Evolutionary conservation across 805 yeast species (phyloP).

Genomic region (Kurtzmaniella fragi): DNA sequence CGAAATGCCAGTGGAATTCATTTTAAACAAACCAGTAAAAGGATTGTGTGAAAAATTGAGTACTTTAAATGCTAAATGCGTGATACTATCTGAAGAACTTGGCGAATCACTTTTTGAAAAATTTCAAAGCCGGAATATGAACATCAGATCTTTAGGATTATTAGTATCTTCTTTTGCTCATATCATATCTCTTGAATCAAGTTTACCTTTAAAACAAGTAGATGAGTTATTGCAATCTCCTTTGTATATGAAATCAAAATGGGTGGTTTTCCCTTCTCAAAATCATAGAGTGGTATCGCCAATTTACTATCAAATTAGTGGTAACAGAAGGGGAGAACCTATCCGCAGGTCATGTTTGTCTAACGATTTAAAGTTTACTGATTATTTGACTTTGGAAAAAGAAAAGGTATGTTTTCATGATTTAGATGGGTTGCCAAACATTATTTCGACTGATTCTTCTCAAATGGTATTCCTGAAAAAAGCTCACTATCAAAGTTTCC

Average conservation of each 20-base stretch:
- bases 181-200: slow-evolving; percentile 28
- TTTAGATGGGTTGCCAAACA: slow-evolving; percentile 24
- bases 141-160: slow-evolving; percentile 26
- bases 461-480: slow-evolving; percentile 32
- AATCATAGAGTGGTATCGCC: slow-evolving; percentile 32
- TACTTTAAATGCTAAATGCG: slow-evolving; percentile 22
- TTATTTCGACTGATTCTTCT: slow-evolving; percentile 28
- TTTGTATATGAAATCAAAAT: slow-evolving; percentile 20
- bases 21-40: slow-evolving; percentile 16
- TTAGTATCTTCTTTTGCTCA: slow-evolving; percentile 29
- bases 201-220: slow-evolving; percentile 26
- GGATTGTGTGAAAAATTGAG: slow-evolving; percentile 23
- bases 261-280: slow-evolving; percentile 32
- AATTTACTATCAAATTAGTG: slow-evolving; percentile 25
- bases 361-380: slow-evolving; percentile 19
- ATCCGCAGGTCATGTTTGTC: slow-evolving; percentile 22
- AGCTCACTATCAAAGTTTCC: slow-evolving; percentile 23
- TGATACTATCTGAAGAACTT: slow-evolving; percentile 20
- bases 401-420: slow-evolving; percentile 24
- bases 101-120: slow-evolving; percentile 15
- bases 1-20: slow-evolving; percentile 29
- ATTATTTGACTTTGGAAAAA: slow-evolving; percentile 15
- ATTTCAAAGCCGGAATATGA: slow-evolving; percentile 18
- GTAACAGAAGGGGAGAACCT: slow-evolving; percentile 24
- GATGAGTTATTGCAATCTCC: slow-evolving; percentile 20